Base-by-base conservation (phyloP, 108 stramenopile species). In the Pseudonitzschia delicatissima region DNA sequence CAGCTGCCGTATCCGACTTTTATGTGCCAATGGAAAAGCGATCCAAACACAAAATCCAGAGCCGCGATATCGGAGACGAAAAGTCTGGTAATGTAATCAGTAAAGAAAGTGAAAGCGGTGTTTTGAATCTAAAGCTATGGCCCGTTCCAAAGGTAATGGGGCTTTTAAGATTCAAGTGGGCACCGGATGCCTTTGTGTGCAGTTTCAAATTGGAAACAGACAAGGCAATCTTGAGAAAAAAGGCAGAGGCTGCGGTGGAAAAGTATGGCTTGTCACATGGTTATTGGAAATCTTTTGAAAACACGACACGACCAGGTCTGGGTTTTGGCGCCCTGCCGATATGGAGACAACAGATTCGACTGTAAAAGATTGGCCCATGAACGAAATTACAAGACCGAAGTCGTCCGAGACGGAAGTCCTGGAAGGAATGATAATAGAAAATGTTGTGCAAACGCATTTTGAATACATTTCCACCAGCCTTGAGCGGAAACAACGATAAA, bases 131-230 rank as follows among this genome's bases (percentile, higher is more conserved):
- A 42, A 80, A 81, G 21, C 79, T 96, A 11, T 31, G 62, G 35
- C 89, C 90, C 7, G 98, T 98, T 21, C 98, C 99, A 5, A 99
- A 99, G 72, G 72, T 82, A 13, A 91, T 99, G 51, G 88, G 89
- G 25, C 49, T 68, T 32, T 49, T 98, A 17, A 73, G 87, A 49
- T 45, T 9, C 2, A 47, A 59, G 15, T 99, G 97, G 97, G 94
- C 94, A 35, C 96, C 99, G 13, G 53, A 83, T 47, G 90, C 93
- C 20, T 98, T 97, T 73, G 77, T 93, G 6, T 91, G 97, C n/a
- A 90, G 91, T 42, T 99, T 99, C 90, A 98, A 98, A 69, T 84
- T 99, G 44, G 99, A 99, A 83, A 99, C 99, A 0, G 97, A 99
- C 78, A 28, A 57, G 6, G 58, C 70, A 8, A 83, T 98, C 13